These are phyloP conservation scores for Boletellus ananas DNA, from an alignment of 768 basidiomycete genomes.

Conservation along the genomic window DNA sequence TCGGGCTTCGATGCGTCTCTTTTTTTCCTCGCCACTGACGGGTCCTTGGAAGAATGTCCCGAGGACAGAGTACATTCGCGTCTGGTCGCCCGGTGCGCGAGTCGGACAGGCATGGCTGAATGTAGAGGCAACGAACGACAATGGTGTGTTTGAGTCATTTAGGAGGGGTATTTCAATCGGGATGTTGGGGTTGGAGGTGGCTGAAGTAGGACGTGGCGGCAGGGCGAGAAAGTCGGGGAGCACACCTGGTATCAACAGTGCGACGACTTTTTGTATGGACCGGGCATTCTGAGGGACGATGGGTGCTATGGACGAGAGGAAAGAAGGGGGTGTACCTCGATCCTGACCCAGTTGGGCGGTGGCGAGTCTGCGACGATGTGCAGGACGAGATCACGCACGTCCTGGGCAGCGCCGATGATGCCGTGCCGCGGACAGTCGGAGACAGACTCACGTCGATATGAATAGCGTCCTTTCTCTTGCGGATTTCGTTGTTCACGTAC, in stretches of 20 bases:
- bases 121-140: constrained; percentile 68
- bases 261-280: constrained; percentile 73
- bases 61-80: constrained; percentile 80
- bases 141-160: constrained; percentile 31
- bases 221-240: constrained; percentile 70
- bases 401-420: constrained; percentile 43
- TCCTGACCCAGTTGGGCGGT: constrained; percentile 81
- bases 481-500: constrained; percentile 76
- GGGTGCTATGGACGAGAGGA: neutral
- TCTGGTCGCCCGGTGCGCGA: constrained; percentile 84
- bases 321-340: constrained; percentile 54
- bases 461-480: constrained; percentile 67
- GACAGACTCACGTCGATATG: constrained; percentile 66
- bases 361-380: constrained; percentile 80
- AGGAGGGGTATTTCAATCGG: constrained; percentile 48
- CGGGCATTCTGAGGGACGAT: constrained; percentile 55
- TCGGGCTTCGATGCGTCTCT: constrained; percentile 49
- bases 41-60: constrained; percentile 80
- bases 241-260: constrained; percentile 83
- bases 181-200: constrained; percentile 53
- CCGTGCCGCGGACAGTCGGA: neutral
- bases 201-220: constrained; percentile 65
- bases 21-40: constrained; percentile 76
- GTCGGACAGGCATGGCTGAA: constrained; percentile 96
- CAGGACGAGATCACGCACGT: constrained; percentile 81